Conservation (phyloP, 2,329 filamentous ascomycete genomes). For the Aschersonia sp. region DNA sequence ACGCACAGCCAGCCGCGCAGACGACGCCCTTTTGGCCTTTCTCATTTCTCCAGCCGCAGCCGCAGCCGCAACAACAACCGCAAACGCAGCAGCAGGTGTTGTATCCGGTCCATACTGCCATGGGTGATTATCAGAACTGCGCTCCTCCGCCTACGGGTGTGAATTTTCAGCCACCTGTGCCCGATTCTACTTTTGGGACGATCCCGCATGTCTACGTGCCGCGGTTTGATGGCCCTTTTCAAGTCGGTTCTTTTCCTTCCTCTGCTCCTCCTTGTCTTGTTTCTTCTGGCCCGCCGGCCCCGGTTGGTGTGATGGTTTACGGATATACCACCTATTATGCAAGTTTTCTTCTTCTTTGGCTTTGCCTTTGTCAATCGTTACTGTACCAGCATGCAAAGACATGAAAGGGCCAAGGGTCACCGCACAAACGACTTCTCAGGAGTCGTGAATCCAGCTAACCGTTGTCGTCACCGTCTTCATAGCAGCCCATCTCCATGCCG, state of each 20-base stretch:
- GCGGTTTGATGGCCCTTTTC: slow-evolving; percentile 28
- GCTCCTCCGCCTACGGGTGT: slow-evolving; percentile 26
- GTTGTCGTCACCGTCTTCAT: background rate
- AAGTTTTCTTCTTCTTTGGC: slow-evolving; percentile 14
- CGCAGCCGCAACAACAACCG: slow-evolving; percentile 3
- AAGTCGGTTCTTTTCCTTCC: slow-evolving; percentile 15
- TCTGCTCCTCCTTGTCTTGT: slow-evolving; percentile 5
- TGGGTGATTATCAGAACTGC: slow-evolving; percentile 28
- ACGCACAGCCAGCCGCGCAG: slow-evolving; percentile 2
- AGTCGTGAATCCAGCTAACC: no score
- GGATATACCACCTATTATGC: slow-evolving; percentile 17
- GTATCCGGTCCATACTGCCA: slow-evolving; percentile 5
- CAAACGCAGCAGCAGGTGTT: background rate
- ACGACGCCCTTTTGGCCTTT: background rate
- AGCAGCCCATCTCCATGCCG: slow-evolving; percentile 16
- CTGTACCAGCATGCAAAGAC: background rate
- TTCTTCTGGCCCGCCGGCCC: background rate
- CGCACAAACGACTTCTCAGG: no score
- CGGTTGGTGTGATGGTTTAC: background rate
- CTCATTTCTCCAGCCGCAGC: slow-evolving; percentile 4
- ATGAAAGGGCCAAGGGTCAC: background rate
- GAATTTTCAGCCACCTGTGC: slow-evolving; percentile 43
- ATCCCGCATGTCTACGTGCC: slow-evolving; percentile 41
- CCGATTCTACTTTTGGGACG: slow-evolving; percentile 40
- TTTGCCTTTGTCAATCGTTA: background rate